Conservation (phyloP, 352 stramenopile genomes). For the Phytophthora parvispora region DNA sequence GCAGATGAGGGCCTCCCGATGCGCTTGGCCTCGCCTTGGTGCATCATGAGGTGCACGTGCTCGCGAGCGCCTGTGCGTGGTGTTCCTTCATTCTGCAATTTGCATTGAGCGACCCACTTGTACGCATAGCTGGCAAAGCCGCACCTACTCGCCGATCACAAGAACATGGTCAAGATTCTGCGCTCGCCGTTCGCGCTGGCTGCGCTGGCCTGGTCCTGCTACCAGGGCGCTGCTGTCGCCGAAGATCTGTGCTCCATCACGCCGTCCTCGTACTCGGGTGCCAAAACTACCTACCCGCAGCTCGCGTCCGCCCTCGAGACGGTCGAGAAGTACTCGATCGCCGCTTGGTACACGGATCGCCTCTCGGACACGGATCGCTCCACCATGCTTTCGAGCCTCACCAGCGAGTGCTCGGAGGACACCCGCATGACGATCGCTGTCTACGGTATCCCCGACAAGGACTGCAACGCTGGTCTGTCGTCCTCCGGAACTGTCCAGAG, state of each 20-base stretch:
- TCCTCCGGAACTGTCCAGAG: constrained; percentile 44
- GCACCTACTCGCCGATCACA: neutral
- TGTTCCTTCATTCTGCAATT: constrained; percentile 41
- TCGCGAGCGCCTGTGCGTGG: constrained; percentile 4
- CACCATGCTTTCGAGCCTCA: constrained; percentile 42
- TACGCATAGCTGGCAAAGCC: neutral
- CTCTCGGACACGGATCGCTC: constrained; percentile 30
- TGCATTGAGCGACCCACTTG: constrained; percentile 7
- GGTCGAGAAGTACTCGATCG: constrained; percentile 52
- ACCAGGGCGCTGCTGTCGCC: constrained; percentile 7
- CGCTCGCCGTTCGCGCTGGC: constrained; percentile 19
- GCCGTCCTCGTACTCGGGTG: constrained; percentile 39
- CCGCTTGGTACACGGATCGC: constrained; percentile 71
- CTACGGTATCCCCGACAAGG: constrained; percentile 76
- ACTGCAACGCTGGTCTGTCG: constrained; percentile 70
- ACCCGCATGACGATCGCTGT: constrained; percentile 66
- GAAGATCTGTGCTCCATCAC: constrained; percentile 52
- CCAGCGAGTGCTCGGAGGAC: constrained; percentile 42
- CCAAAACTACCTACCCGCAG: constrained; percentile 49
- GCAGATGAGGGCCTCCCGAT: constrained; percentile 8
- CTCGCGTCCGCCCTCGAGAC: constrained; percentile 43
- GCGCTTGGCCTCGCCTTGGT: constrained; percentile 9
- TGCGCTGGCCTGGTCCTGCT: constrained; percentile 17
- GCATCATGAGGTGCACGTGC: constrained; percentile 5
- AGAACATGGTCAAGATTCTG: constrained; percentile 35